These are phyloP conservation scores for Penicillium turbatum DNA, from an alignment of 495 filamentous ascomycete species.

Conservation along the genomic window DNA sequence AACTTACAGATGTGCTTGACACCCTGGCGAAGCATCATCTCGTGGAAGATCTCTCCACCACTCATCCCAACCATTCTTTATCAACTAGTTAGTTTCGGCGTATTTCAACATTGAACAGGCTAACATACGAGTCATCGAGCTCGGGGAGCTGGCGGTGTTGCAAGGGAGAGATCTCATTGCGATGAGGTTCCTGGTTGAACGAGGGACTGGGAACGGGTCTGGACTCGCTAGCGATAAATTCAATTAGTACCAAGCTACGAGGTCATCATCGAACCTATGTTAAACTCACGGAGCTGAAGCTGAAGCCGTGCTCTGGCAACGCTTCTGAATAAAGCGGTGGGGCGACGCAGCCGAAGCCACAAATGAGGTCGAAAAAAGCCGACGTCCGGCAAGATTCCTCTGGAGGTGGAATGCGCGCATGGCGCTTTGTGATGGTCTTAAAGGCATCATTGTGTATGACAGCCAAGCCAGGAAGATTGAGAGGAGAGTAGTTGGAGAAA, in stretches of 20 bases:
- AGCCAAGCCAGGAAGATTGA: conserved; percentile 28
- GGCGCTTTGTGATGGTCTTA: conserved; percentile 47
- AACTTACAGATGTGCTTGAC: conserved; percentile 89
- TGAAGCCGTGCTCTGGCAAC: conserved; percentile 48
- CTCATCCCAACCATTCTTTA: conserved; percentile 86
- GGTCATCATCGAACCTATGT: background rate
- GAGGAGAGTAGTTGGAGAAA: conserved; percentile 11
- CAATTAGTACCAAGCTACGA: background rate
- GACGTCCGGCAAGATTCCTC: conserved; percentile 36
- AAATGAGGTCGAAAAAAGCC: conserved; percentile 41
- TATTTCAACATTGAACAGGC: background rate
- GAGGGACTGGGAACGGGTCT: conserved; percentile 63
- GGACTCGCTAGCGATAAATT: conserved; percentile 26
- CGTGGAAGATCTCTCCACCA: conserved; percentile 96
- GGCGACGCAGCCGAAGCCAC: conserved; percentile 42
- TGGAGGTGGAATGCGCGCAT: conserved; percentile 43
- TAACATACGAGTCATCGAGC: conserved; percentile 66
- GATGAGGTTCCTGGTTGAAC: conserved; percentile 61
- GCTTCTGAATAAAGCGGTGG: conserved; percentile 45
- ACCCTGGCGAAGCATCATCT: conserved; percentile 93
- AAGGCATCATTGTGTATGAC: conserved; percentile 46
- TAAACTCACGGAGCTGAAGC: conserved; percentile 42
- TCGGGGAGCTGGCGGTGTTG: conserved; percentile 55
- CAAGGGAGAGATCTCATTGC: conserved; percentile 67
- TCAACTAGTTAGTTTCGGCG: conserved; percentile 15